Base-by-base conservation (phyloP, 139 green algal genomes). In the Chlorella sp. region DNA sequence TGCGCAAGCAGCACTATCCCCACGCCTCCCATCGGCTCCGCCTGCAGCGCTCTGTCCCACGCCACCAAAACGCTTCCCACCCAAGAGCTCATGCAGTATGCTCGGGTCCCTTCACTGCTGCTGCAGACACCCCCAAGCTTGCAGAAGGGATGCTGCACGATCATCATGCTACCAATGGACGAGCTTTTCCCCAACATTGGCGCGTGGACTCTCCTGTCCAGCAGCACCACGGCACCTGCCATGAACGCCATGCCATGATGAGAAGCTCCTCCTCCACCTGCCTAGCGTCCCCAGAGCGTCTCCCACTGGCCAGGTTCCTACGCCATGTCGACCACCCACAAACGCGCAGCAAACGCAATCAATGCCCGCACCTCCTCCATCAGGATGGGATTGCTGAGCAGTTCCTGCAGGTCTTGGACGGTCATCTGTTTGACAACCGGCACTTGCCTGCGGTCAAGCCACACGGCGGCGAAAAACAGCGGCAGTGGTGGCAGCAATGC, bases 391-490 rank as follows among this genome's bases (percentile, higher is more conserved):
- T 49, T 70, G 50, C 1, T 1, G 27, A 78, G 35, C 55, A 74
- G 4, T 29, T 78, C 66, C 5, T 10, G 2, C 23, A 73, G 34
- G 22, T 49, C 51, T 22, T 70, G 26, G 0, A 30, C 55, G 3
- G 55, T 22, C 32, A 75, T 51, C 62, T 80, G 74, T 5, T 71
- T 34, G 6, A 74, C 3, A 69, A 23, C 67, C 64, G 74, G 35
- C 55, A 73, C 69, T 62, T 80, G 60, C 14, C n/a, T 76, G 33
- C 35, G 22, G n/a, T n/a, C n/a, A n/a, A n/a, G n/a, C n/a, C n/a
- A n/a, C n/a, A n/a, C n/a, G n/a, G n/a, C n/a, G n/a, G n/a, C n/a
- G n/a, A n/a, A n/a, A n/a, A n/a, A n/a, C n/a, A n/a, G n/a, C n/a
- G n/a, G n/a, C n/a, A n/a, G n/a, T n/a, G n/a, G n/a, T n/a, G n/a